Evolutionary conservation across 1,284 basidiomycete genomes (phyloP), one percentile per base, ranked within the genome.

Genomic region (Pholiota adiposa): DNA sequence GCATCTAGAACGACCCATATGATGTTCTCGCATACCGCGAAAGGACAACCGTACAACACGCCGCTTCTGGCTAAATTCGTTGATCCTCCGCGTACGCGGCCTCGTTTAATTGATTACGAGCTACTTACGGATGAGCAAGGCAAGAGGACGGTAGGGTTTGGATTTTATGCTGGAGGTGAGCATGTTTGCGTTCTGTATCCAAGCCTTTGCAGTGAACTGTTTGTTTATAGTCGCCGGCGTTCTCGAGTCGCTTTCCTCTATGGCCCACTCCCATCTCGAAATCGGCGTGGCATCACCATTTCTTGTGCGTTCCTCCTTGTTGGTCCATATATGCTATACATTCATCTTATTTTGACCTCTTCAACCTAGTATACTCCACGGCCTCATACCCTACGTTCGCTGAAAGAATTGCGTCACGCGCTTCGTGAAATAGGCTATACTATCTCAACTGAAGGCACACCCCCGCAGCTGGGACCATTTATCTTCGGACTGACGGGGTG

Each of bases 11-110:
- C 56, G 19, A 92, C 89, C 2, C 87, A 93, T 65, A 74, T 95
- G 60, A 94, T 94, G 88, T 97, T 97, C 80, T 93, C 90, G 29
- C 94, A 96, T 73, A 95, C 93, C 0, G 86, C 88, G 66, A 97
- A 97, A 74, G 89, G 90, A 0, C 92, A 97, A 74, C 72, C 80
- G 11, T 96, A 96, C 76, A 97, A 97, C 69, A 91, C 89, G 66
- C 85, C 87, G 0, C 77, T 97, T 0, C 80, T 97, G 1, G 80
- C 87, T 0, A 78, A 85, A 31, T 92, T 92, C 72, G 74, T 93
- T 27, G 14, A 36, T 5, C 50, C 21, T 4, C 8, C n/a, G 23
- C 27, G 6, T 12, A 27, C 11, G 36, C 25, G 14, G 25, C 75
- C 89, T 8, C 82, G 85, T 0, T 74, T 96, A 19, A 83, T 97